Evolutionary conservation across 768 basidiomycete genomes (phyloP).

Genomic region (Phylloporus arenicola): DNA sequence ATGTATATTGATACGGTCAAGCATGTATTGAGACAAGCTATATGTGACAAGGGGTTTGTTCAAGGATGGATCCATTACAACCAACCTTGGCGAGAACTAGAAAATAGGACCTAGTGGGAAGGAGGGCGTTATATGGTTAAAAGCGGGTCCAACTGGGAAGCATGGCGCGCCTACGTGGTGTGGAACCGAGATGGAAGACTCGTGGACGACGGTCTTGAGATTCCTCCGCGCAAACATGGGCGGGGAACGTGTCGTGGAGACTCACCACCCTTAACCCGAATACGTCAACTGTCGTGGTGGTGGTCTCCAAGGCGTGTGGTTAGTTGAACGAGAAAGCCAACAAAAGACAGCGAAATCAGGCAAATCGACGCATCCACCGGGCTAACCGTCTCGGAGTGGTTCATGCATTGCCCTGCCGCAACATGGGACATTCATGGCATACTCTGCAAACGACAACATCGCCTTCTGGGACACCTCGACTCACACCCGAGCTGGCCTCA

Average conservation of each 20-base stretch:
- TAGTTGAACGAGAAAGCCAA: too few species aligned
- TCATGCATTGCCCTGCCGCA: too few species aligned
- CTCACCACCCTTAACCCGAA: slow-evolving; percentile 6
- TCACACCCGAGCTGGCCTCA: too few species aligned
- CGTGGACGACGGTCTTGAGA: background rate
- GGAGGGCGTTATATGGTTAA: slow-evolving; percentile 9
- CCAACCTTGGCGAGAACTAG: background rate
- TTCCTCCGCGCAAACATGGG: background rate
- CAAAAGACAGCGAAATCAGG: too few species aligned
- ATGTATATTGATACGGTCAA: slow-evolving; percentile 25
- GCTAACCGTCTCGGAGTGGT: too few species aligned
- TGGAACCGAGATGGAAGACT: background rate
- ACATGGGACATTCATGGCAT: too few species aligned
- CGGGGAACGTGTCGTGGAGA: slow-evolving; percentile 5
- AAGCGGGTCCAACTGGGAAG: slow-evolving; percentile 6
- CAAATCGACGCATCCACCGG: too few species aligned
- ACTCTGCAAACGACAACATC: too few species aligned
- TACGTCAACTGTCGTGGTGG: slow-evolving; percentile 16
- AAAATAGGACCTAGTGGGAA: background rate
- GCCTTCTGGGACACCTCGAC: too few species aligned
- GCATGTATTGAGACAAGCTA: slow-evolving; percentile 17
- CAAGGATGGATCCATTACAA: slow-evolving; percentile 7
- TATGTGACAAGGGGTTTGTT: slow-evolving; percentile 12
- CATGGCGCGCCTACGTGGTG: background rate
- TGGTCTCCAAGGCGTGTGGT: background rate